These are phyloP conservation scores for Phaeotremella skinneri DNA, from an alignment of 768 basidiomycete species.

Conservation along the genomic window DNA sequence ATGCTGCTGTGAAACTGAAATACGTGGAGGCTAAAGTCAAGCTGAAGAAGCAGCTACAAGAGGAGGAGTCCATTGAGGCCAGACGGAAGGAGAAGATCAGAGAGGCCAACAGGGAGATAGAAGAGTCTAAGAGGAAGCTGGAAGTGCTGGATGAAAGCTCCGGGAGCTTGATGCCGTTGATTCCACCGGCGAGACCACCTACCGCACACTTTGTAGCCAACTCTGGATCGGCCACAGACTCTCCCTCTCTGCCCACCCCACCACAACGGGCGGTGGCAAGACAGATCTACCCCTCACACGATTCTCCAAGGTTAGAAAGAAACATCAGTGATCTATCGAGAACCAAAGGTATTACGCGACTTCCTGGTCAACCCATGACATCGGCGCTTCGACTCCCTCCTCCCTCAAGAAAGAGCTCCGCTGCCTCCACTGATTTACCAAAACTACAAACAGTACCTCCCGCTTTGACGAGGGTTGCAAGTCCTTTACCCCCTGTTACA, in stretches of 20 bases:
- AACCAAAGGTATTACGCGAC: neutral
- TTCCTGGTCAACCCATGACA: neutral
- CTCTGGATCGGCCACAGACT: neutral
- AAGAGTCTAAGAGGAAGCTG: slow-evolving; percentile 16
- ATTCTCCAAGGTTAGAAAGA: neutral
- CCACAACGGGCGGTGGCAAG: neutral
- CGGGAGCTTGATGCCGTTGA: neutral
- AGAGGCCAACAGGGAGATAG: slow-evolving; percentile 35
- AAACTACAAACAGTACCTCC: no score
- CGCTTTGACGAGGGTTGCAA: no score
- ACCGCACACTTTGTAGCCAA: neutral
- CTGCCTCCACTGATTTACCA: neutral
- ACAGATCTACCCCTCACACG: neutral
- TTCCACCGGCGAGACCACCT: neutral
- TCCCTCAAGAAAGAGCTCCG: neutral
- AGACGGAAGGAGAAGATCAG: slow-evolving; percentile 21
- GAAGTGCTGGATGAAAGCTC: slow-evolving; percentile 3
- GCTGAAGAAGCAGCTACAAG: slow-evolving; percentile 30
- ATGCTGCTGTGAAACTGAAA: slow-evolving; percentile 38
- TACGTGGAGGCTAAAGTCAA: slow-evolving; percentile 38
- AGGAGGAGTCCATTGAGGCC: slow-evolving; percentile 25
- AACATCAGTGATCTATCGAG: neutral
- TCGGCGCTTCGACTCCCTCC: neutral
- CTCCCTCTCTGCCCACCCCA: neutral
- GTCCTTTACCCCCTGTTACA: neutral